Conservation (phyloP, 441 rosid species). For the Eruca vesicaria region DNA sequence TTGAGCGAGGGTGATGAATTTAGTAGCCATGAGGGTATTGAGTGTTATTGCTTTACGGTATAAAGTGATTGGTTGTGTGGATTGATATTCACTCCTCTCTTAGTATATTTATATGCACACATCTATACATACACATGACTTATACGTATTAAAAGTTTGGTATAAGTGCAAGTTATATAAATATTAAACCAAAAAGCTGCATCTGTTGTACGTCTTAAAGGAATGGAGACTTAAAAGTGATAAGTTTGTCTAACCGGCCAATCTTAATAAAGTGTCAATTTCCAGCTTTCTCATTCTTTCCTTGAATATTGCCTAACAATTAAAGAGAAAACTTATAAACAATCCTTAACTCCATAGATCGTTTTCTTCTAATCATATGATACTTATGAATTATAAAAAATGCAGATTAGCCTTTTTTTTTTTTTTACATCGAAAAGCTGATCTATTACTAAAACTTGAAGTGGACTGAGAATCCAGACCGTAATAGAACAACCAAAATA, state of each 20-base stretch:
- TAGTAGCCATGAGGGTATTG: constrained; percentile 29
- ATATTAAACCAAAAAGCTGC: background rate
- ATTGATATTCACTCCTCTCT: background rate
- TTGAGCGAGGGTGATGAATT: constrained; percentile 22
- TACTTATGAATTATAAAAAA: background rate
- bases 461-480: too few species aligned
- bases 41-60: background rate
- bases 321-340: background rate
- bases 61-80: constrained; percentile 16
- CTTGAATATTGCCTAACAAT: constrained; percentile 24
- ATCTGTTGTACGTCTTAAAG: background rate
- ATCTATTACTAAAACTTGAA: too few species aligned
- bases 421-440: too few species aligned
- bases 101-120: constrained; percentile 29
- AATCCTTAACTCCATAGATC: background rate
- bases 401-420: too few species aligned
- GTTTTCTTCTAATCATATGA: constrained; percentile 1
- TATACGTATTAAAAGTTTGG: background rate
- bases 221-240: background rate
- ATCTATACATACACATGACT: constrained; percentile 22
- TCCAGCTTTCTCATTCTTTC: constrained; percentile 16
- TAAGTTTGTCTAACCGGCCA: background rate
- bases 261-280: background rate
- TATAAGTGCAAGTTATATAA: background rate
- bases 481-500: too few species aligned